phyloP scores from a whole-genome alignment of 2,329 filamentous ascomycete genomes.

The Sclerotinia trifoliorum region DNA sequence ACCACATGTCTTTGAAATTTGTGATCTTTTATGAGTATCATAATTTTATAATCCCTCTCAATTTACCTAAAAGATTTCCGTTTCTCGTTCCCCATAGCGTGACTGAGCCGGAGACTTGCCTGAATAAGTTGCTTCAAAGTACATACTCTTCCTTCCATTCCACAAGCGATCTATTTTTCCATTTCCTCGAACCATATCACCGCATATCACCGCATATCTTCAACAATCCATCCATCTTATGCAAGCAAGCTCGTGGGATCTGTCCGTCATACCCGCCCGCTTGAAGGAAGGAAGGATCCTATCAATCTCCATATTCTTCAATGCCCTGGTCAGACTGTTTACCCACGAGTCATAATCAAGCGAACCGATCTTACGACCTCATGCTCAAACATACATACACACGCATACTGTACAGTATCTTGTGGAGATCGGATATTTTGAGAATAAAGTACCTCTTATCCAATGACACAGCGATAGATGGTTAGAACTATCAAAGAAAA shows the following conservation, averaged over 20 bases:
- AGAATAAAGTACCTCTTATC: background rate
- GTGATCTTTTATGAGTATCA: background rate
- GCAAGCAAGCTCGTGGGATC: constrained; percentile 23
- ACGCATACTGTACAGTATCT: background rate
- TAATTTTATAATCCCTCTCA: background rate
- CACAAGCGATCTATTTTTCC: background rate
- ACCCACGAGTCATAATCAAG: constrained; percentile 17
- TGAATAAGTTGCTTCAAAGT: background rate
- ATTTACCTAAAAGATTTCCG: background rate
- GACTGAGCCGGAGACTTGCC: constrained; percentile 14
- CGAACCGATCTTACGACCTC: background rate
- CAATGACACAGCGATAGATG: background rate
- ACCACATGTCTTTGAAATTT: background rate
- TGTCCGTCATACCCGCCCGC: constrained; percentile 24
- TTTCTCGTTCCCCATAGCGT: background rate
- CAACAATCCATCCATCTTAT: constrained; percentile 10
- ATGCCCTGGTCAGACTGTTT: constrained; percentile 1
- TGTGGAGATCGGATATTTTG: background rate
- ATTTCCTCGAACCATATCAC: constrained; percentile 6
- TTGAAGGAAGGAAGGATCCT: constrained; percentile 11
- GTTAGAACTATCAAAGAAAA: background rate
- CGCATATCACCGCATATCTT: constrained; percentile 23
- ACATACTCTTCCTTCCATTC: background rate
- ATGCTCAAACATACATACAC: background rate
- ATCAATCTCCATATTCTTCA: background rate